These are phyloP conservation scores for Diospyros lotus DNA, from an alignment of 148 eudicot species.

Conservation along the genomic window DNA sequence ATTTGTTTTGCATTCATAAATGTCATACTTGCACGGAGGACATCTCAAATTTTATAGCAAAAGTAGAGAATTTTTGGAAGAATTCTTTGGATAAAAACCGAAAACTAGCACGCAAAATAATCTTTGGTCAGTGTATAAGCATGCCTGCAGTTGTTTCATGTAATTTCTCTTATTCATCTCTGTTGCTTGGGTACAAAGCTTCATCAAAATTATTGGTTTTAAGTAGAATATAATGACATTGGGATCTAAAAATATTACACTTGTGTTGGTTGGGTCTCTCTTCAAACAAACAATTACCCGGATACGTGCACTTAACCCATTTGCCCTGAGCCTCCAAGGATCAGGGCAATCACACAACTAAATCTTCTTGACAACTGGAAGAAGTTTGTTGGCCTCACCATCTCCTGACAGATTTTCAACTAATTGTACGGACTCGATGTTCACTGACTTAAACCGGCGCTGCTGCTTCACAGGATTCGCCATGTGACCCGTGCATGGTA, in stretches of 20 bases:
- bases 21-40: neutral
- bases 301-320: neutral
- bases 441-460: neutral
- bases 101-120: too few species aligned
- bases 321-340: neutral
- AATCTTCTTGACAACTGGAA: too few species aligned
- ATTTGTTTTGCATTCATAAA: neutral
- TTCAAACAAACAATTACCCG: neutral
- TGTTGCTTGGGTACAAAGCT: too few species aligned
- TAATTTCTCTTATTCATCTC: too few species aligned
- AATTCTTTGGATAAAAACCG: neutral
- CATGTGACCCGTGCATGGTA: constrained; percentile 76
- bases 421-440: too few species aligned
- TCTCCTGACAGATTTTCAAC: too few species aligned
- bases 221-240: too few species aligned
- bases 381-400: too few species aligned
- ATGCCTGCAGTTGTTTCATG: too few species aligned
- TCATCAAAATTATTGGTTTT: too few species aligned
- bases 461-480: constrained; percentile 45
- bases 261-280: neutral
- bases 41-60: neutral
- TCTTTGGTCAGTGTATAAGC: too few species aligned
- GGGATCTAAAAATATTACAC: neutral
- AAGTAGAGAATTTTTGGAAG: neutral
- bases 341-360: neutral